Evolutionary conservation across 768 basidiomycete genomes (phyloP), one percentile per base, ranked within the genome.

Genomic region (Termitomyces titanicus): DNA sequence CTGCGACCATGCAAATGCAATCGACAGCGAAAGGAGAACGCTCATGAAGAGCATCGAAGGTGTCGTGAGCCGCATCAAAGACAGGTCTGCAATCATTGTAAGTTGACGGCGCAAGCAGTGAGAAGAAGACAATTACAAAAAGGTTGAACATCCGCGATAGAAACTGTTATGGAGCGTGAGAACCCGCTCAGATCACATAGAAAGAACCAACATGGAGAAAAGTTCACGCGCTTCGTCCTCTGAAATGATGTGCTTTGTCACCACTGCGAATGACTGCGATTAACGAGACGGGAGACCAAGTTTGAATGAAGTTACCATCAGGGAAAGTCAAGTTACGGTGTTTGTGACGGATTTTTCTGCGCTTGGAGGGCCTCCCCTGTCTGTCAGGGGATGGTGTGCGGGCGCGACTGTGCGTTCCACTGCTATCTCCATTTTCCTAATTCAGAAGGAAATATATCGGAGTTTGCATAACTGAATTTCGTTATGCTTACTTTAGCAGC

Each of bases 1-100:
- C 88, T 3, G 92, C 94, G 35, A 95, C 92, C 87, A 94, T 92
- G 66, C 94, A 94, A 33, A 98, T 95, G 20, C 87, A 85, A 61
- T 95, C 86, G 22, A 98, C 87, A 39, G 92, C 92, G 71, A 96
- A 97, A 0, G 94, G 95, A 49, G 94, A 96, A 45, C 94, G 85
- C 54, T 88, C 83, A 64, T 91, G 92, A 54, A 98, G 74, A 40
- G 84, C 81, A 43, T 94, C 90, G 70, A 84, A 97, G 0, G 91
- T 94, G 68, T 98, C 94, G n/a, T 80, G 74, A 40, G 73, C 79
- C 4, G 78, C 79, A 69, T 97, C 93, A 64, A 94, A 95, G 5
- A 96, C 85, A 42, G 95, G 91, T 37, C 79, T 81, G 40, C 45
- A 45, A 50, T n/a, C n/a, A n/a, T 60, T n/a, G 51, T 31, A 9